phyloP scores from a whole-genome alignment of 2,329 filamentous ascomycete species.

The Drechslera avenae region DNA sequence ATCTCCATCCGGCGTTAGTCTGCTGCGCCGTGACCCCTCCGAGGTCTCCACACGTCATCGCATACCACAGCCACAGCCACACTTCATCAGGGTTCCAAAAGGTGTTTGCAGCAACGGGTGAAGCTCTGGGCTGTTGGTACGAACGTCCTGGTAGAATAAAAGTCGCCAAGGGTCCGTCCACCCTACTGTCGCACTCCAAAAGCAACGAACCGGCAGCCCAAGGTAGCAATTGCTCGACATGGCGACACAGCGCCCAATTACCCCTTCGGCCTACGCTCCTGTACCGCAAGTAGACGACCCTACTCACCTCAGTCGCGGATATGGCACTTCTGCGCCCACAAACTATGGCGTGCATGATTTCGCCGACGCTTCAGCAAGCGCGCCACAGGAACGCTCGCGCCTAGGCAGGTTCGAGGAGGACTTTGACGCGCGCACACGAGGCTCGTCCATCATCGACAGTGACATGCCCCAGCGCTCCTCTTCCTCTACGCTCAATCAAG shows the following conservation, averaged over 20 bases:
- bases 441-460: conserved; percentile 66
- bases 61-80: conserved; percentile 18
- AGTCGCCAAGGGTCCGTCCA: conserved; percentile 8
- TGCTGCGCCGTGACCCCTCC: conserved; percentile 25
- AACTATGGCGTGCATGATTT: conserved; percentile 46
- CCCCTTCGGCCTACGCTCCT: conserved; percentile 40
- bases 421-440: conserved; percentile 72
- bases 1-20: conserved; percentile 16
- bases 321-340: conserved; percentile 36
- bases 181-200: conserved; percentile 5
- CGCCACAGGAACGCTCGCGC: conserved; percentile 29
- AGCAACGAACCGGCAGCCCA: conserved; percentile 6
- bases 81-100: conserved; percentile 3
- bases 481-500: conserved; percentile 51
- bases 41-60: conserved; percentile 25
- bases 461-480: conserved; percentile 64
- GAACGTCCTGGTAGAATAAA: conserved; percentile 12
- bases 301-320: conserved; percentile 44
- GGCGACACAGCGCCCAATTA: conserved; percentile 34
- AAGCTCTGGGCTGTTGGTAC: conserved; percentile 2
- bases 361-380: conserved; percentile 41
- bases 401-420: conserved; percentile 68
- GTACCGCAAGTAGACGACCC: conserved; percentile 46
- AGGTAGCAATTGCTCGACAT: conserved; percentile 19
- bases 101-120: conserved; percentile 11